Evolutionary conservation across 2,329 filamentous ascomycete species (phyloP).

Genomic region (Chrysosporium keratinophilum): DNA sequence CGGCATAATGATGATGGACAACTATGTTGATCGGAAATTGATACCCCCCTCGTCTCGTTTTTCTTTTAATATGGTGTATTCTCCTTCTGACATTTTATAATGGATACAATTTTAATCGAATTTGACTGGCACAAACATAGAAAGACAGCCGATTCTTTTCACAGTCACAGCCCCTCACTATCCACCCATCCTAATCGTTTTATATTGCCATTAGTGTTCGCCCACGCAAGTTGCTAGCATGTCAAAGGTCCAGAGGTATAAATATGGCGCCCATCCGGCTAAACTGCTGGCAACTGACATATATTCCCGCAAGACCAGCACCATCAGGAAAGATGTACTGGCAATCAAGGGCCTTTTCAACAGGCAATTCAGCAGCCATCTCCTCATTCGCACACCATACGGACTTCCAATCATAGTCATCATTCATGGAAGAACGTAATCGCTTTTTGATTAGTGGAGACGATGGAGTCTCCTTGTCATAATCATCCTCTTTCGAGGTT

Average conservation of each 20-base stretch:
- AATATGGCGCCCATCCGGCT: neutral
- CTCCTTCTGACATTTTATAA: neutral
- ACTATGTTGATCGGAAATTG: neutral
- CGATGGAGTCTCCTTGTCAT: neutral
- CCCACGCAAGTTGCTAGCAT: too few species aligned
- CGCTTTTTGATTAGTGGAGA: neutral
- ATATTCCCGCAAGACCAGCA: neutral
- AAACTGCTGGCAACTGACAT: conserved; percentile 1
- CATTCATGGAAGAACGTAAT: neutral
- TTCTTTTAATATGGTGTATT: neutral
- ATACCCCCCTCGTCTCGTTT: too few species aligned
- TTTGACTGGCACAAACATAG: too few species aligned
- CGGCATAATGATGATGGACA: neutral
- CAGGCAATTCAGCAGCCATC: neutral
- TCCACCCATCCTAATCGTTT: too few species aligned
- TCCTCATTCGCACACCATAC: neutral
- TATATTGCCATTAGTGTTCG: too few species aligned
- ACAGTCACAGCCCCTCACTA: too few species aligned
- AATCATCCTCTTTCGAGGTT: neutral
- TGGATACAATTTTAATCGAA: too few species aligned
- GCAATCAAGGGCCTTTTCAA: neutral
- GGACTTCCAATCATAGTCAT: neutral
- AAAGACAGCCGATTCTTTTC: too few species aligned
- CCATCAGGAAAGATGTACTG: neutral
- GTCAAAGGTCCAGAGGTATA: neutral